Evolutionary conservation across 805 yeast genomes (phyloP), one percentile per base, ranked within the genome.

Genomic region (Pichia cephalocereana): DNA sequence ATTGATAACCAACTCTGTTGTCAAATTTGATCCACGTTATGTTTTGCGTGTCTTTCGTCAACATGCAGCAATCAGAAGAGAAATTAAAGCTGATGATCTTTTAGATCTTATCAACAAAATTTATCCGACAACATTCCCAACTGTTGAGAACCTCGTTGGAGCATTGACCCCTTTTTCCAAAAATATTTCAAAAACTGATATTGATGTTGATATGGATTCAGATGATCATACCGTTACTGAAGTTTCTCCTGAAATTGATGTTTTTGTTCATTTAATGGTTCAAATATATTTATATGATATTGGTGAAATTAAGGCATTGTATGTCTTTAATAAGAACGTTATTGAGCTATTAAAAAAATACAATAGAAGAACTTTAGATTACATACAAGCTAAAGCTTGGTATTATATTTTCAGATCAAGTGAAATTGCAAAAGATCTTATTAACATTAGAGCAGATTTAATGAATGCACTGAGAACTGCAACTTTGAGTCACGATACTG

Each of bases 321-420:
- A 77, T 48, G 58, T 64, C 11, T 77, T 86, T 61, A 83, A 83
- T 58, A 65, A 59, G 11, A 68, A 70, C 45, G 71, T 79, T 40
- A 70, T 83, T 47, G 61, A 69, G 14, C 69, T 80, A 46, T 73
- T 88, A 61, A 74, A 76, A 49, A 65, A 72, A 14, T 83, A 83
- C 69, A 88, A 88, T 67, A 79, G 84, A 54, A 78, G 98, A 54
- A 77, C 95, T 6, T 70, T 91, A 55, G 98, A 93, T 67, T 80
- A 86, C 58, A 75, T 93, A 50, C 80, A 80, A 54, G 93, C 98
- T 15, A 91, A 90, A 65, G 74, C 86, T 52, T 93, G 98, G 98
- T 93, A 91, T 64, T 91, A 89, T 69, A 75, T 86, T 56, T 75
- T 83, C 41, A 79, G 95, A 65, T 77, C 89, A 2, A 79, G 80